Evolutionary conservation across 768 basidiomycete species (phyloP).

Genomic region (Podaxis sp.): DNA sequence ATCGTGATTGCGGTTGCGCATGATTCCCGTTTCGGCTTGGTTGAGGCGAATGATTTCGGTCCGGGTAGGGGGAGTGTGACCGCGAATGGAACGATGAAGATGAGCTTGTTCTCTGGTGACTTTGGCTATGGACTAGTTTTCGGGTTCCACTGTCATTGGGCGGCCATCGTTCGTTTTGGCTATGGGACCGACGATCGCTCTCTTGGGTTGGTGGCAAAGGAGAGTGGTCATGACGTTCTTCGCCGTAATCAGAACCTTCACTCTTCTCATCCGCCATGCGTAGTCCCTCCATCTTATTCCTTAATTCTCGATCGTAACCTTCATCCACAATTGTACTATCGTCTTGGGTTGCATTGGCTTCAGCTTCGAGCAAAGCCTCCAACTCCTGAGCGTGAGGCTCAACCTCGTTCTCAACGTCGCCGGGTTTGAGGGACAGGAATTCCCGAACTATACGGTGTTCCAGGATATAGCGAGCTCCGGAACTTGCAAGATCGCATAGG

Average conservation of each 20-base stretch:
- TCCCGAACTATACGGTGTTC: conserved; percentile 77
- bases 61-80: conserved; percentile 37
- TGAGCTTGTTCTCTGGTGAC: conserved; percentile 53
- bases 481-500: conserved; percentile 68
- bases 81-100: conserved; percentile 42
- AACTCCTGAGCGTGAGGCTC: conserved; percentile 62
- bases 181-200: conserved; percentile 39
- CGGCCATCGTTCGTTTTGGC: conserved; percentile 33
- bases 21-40: conserved; percentile 27
- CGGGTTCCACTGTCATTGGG: conserved; percentile 42
- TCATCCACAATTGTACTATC: conserved; percentile 28
- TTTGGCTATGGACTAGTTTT: conserved; percentile 43
- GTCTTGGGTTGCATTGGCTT: conserved; percentile 21
- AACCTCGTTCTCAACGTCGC: conserved; percentile 75
- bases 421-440: conserved; percentile 84
- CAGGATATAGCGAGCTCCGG: conserved; percentile 75
- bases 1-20: conserved; percentile 26
- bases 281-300: conserved; percentile 52
- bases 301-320: conserved; percentile 34
- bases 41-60: conserved; percentile 33
- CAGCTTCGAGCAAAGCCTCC: conserved; percentile 46
- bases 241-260: conserved; percentile 68
- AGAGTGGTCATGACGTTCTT: conserved; percentile 52
- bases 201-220: conserved; percentile 39
- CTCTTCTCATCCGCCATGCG: conserved; percentile 44